phyloP scores from a whole-genome alignment of 805 yeast genomes.

The Cyberlindnera saturnus region DNA sequence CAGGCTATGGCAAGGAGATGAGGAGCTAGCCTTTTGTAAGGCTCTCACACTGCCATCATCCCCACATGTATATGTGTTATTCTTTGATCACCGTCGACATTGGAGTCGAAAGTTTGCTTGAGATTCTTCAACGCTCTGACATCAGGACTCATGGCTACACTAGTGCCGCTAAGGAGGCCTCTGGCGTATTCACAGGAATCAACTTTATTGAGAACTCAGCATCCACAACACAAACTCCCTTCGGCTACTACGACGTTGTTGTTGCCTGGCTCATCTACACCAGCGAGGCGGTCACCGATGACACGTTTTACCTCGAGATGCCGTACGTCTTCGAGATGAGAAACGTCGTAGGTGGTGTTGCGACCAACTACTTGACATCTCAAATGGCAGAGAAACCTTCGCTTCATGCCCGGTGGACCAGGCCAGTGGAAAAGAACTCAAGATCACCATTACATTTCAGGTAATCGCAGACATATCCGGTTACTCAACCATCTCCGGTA shows the following conservation, averaged over 20 bases:
- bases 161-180: constrained; percentile 4
- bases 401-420: too few species aligned
- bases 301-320: constrained; percentile 10
- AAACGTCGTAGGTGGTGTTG: constrained; percentile 1
- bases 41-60: too few species aligned
- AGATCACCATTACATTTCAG: constrained; percentile 6
- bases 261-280: constrained; percentile 7
- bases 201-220: constrained; percentile 3
- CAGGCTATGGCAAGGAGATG: too few species aligned
- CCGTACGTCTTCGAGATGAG: constrained; percentile 12
- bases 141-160: neutral
- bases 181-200: constrained; percentile 7
- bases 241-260: constrained; percentile 5
- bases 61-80: too few species aligned
- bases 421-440: constrained; percentile 6
- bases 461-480: constrained; percentile 5
- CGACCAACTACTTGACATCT: neutral
- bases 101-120: too few species aligned
- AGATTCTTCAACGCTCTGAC: too few species aligned
- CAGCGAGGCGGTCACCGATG: constrained; percentile 7
- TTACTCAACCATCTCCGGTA: constrained; percentile 5
- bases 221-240: constrained; percentile 1
- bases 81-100: too few species aligned
- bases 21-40: too few species aligned
- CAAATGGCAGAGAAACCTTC: too few species aligned